phyloP scores from a whole-genome alignment of 2,329 filamentous ascomycete genomes.

The Cladosporium sphaerospermum region DNA sequence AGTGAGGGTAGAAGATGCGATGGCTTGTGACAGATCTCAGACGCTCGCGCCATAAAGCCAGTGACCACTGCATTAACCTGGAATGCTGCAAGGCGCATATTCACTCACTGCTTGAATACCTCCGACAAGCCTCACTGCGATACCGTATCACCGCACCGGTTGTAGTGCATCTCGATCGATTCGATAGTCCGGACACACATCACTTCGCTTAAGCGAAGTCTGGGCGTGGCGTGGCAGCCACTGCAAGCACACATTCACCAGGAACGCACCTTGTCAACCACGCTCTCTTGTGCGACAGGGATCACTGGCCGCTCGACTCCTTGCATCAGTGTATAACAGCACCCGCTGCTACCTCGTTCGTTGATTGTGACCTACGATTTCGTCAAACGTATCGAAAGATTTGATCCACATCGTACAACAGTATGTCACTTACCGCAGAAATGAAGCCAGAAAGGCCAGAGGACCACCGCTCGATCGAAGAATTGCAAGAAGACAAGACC shows the following conservation, averaged over 20 bases:
- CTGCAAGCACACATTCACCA: slow-evolving; percentile 7
- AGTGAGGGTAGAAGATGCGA: background rate
- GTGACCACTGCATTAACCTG: slow-evolving; percentile 12
- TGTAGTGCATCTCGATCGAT: slow-evolving; percentile 2
- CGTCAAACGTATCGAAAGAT: background rate
- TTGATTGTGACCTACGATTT: background rate
- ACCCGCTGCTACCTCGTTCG: background rate
- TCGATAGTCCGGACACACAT: background rate
- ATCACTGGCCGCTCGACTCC: background rate
- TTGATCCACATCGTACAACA: slow-evolving; percentile 5
- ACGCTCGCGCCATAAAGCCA: slow-evolving; percentile 6
- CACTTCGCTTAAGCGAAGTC: slow-evolving; percentile 6
- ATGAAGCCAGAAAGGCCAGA: slow-evolving; percentile 17
- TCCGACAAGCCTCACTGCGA: background rate
- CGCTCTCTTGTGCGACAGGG: slow-evolving; percentile 1
- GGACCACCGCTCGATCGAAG: slow-evolving; percentile 23
- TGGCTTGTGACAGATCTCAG: background rate
- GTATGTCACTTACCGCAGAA: slow-evolving; percentile 14
- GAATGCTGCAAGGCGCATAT: slow-evolving; percentile 8
- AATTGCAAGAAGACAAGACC: slow-evolving; percentile 17
- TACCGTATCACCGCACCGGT: slow-evolving; percentile 5
- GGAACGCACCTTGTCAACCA: slow-evolving; percentile 3
- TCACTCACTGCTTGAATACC: background rate
- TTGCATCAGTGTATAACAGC: slow-evolving; percentile 7
- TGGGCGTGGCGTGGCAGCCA: slow-evolving; percentile 4